Base-by-base conservation (phyloP, 1,139 yeast species). In the Lodderomyces orthopsilosis region DNA sequence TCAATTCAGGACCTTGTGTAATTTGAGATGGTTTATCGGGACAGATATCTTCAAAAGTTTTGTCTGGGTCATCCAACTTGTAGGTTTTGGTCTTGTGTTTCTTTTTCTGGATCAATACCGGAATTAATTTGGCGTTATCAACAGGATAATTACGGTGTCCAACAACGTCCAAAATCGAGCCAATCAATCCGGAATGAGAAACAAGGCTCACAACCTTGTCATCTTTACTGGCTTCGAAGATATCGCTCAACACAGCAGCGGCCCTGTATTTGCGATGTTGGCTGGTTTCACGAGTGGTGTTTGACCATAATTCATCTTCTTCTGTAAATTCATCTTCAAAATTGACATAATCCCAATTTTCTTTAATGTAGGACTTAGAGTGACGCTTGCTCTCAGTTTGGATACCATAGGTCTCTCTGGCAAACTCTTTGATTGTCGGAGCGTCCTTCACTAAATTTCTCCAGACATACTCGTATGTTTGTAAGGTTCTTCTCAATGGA, bases 321-420 rank as follows among this genome's bases (percentile, higher is more conserved):
- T 63, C 62, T 3, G 52, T 47, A 43, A 70, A 70, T 6, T 47
- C 48, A 1, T 38, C 30, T 50, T 68, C 74, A 47, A 69, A 68
- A 15, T 43, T 45, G 10, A 58, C 61, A 41, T 51, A 50, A 7
- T 65, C 58, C 48, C 49, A 67, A 41, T 58, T 46, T 2, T 48
- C 37, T 8, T 44, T 42, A 17, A 69, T 59, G 40, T 62, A 67
- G 7, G 52, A 43, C 43, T 58, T 59, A 36, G 50, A 41, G 46
- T 70, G 73, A 43, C 73, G 60, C 46, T 60, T 53, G 46, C 72
- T 67, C 37, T 61, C 63, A 2, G 74, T 64, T 5, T 65, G 65
- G 35, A 69, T 56, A 1, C 75, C 75, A 48, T 67, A 69, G 2
- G 68, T 63, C 46, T 70, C 75, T 37, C 75, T 56, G 1, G 68